Percentiles rank a stretch among this genome's conserved stretches.
These are phyloP conservation scores for Cladophialophora yegresii DNA, from an alignment of 2,329 filamentous ascomycete genomes.

Conservation along the genomic window DNA sequence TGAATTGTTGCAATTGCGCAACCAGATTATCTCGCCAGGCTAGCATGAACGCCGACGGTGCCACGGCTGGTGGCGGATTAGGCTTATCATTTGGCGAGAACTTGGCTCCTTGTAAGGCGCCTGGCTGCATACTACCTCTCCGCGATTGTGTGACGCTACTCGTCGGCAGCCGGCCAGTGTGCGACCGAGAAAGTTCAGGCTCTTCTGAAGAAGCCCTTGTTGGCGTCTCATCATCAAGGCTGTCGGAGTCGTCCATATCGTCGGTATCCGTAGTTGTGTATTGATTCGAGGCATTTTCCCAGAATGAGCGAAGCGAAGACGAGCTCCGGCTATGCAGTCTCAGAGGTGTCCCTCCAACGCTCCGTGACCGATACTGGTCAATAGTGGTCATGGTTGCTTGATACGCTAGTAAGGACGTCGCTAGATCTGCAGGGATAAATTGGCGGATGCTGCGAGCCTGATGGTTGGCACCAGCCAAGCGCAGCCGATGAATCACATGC, in stretches of 20 bases:
- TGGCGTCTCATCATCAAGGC: slow-evolving; percentile 37
- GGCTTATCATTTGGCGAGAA: slow-evolving; percentile 45
- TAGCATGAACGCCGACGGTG: slow-evolving; percentile 63
- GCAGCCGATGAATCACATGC: slow-evolving; percentile 74
- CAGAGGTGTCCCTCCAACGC: slow-evolving; percentile 58
- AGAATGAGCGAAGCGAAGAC: slow-evolving; percentile 66
- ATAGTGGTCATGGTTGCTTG: slow-evolving; percentile 64
- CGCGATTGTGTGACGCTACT: slow-evolving; percentile 25
- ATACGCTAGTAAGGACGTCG: slow-evolving; percentile 65
- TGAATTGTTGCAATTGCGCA: slow-evolving; percentile 73
- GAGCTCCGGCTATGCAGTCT: slow-evolving; percentile 64
- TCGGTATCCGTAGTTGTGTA: slow-evolving; percentile 46
- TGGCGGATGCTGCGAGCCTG: slow-evolving; percentile 69
- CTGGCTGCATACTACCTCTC: slow-evolving; percentile 30
- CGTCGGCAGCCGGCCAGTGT: neutral
- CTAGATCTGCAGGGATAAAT: slow-evolving; percentile 70
- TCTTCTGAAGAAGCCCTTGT: slow-evolving; percentile 19
- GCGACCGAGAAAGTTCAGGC: slow-evolving; percentile 7
- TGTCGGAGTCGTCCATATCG: slow-evolving; percentile 49
- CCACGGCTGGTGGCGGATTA: slow-evolving; percentile 9
- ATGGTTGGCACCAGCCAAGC: slow-evolving; percentile 72
- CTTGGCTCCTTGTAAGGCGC: slow-evolving; percentile 1
- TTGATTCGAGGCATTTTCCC: slow-evolving; percentile 57
- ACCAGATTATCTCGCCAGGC: slow-evolving; percentile 73
- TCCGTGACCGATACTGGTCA: slow-evolving; percentile 66